Percentiles rank a stretch among this genome's conserved stretches.
These are phyloP conservation scores for Linaria vulgaris DNA, from an alignment of 257 asterid genomes.

Conservation along the genomic window DNA sequence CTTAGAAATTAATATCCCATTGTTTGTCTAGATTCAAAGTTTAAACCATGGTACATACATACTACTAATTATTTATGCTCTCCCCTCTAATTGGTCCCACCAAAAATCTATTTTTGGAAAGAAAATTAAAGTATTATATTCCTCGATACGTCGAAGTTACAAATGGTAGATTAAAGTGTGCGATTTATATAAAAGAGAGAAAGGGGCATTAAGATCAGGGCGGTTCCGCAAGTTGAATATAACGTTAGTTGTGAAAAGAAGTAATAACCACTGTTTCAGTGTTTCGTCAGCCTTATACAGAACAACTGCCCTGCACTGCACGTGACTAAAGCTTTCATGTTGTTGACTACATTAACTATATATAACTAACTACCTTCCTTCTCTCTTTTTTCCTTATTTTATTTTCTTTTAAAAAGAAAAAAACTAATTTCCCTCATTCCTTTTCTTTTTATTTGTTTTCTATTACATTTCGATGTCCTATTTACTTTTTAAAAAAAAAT, in stretches of 20 bases:
- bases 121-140: too few species aligned
- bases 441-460: too few species aligned
- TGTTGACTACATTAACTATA: conserved; percentile 18
- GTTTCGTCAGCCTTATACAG: conserved; percentile 12
- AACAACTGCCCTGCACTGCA: background rate
- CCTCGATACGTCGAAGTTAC: background rate
- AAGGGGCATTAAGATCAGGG: background rate
- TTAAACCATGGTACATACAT: too few species aligned
- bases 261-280: background rate
- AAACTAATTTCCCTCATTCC: too few species aligned
- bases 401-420: too few species aligned
- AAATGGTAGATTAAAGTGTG: background rate
- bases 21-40: too few species aligned
- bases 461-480: too few species aligned
- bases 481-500: too few species aligned
- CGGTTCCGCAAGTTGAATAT: background rate
- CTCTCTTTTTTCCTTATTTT: background rate
- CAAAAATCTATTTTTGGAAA: background rate
- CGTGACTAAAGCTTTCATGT: conserved; percentile 24
- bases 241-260: conserved; percentile 8
- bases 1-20: too few species aligned
- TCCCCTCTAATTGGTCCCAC: too few species aligned
- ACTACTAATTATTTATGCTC: too few species aligned
- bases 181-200: background rate
- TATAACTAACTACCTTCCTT: conserved; percentile 15